Evolutionary conservation across 805 yeast genomes (phyloP), one percentile per base, ranked within the genome.

Genomic region (Pichia eremophila): DNA sequence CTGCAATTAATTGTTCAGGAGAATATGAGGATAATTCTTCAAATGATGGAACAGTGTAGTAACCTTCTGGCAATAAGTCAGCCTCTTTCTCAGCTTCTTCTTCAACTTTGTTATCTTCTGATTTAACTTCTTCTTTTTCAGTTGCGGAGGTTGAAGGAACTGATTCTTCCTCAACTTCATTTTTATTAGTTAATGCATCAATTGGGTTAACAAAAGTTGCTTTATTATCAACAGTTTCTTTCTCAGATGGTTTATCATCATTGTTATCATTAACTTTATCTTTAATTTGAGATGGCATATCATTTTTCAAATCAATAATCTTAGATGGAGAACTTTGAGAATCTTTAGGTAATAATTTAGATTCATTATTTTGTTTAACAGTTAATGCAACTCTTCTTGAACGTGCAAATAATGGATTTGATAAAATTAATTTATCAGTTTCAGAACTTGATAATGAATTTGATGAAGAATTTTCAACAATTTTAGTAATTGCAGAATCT

Each of bases 41-140:
- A 37, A 83, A 59, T 3, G 88, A 71, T 17, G 99, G 99, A 7
- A 85, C 77, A 46, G 81, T 83, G 86, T 93, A 93, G 66, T 90
- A 93, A 7, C 90, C 96, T 43, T 84, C 77, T 14, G 79, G 64
- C 44, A 63, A 50, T 3, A 25, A 44, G 40, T 11, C 45, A 17
- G 36, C 18, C 9, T 40, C 46, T 39, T 39, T 29, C 10, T 15
- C 32, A 27, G 9, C 8, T n/a, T 34, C n/a, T 15, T 41, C 40
- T 27, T 44, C 46, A 14, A 40, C 12, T 15, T 32, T 32, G 6
- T 29, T 6, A 29, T 29, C 12, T 8, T 29, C 31, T 7, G 10
- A 10, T 29, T 29, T 12, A 29, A 9, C 14, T 11, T 22, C 40
- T 12, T 10, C 35, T 19, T 35, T 28, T 19, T 27, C 32, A 14